phyloP scores from a whole-genome alignment of 345 rosid species.

The Durio zibethinus region DNA sequence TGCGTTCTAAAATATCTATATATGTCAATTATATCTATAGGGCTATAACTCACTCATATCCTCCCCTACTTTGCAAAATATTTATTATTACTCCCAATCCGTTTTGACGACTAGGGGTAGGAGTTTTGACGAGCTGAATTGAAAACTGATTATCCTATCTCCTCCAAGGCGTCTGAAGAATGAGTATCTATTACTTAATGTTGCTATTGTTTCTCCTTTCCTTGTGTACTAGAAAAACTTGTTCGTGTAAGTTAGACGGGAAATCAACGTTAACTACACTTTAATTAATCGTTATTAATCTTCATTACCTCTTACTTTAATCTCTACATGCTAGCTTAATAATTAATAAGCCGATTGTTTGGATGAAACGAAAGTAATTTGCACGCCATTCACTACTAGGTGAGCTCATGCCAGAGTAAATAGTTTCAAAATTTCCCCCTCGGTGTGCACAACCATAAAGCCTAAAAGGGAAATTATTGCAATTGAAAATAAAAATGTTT shows the following conservation, averaged over 20 bases:
- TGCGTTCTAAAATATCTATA: background rate
- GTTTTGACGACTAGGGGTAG: background rate
- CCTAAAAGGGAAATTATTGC: background rate
- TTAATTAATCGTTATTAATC: background rate
- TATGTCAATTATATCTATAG: background rate
- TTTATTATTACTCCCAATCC: background rate
- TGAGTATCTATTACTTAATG: no score
- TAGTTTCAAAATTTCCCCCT: background rate
- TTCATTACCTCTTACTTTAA: background rate
- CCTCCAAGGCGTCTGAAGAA: background rate
- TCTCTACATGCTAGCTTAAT: background rate
- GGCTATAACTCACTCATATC: background rate
- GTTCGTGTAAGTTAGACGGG: background rate
- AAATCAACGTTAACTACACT: background rate
- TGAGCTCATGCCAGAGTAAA: background rate
- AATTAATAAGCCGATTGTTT: background rate
- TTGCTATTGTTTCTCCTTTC: background rate
- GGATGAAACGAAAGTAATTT: background rate
- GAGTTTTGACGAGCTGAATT: background rate
- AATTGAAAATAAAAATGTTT: background rate
- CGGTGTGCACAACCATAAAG: background rate
- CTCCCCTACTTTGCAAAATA: background rate
- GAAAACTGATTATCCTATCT: background rate
- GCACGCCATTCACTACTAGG: no score
- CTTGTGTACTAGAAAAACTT: background rate